phyloP scores from a whole-genome alignment of 1,139 yeast genomes.

The Geotrichum bryndzae region DNA sequence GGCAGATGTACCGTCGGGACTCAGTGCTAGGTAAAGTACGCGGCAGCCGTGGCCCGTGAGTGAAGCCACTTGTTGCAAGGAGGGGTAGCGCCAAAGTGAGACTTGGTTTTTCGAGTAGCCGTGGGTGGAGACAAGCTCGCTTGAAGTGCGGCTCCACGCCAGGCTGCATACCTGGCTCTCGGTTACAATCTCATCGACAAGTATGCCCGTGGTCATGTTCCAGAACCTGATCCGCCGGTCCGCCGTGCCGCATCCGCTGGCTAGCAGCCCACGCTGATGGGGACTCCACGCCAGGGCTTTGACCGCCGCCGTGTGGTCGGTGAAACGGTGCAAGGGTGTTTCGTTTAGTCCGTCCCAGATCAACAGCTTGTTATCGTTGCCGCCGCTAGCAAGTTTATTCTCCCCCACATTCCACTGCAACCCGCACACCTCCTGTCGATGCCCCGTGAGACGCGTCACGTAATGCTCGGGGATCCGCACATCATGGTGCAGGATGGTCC shows the following conservation, averaged over 20 bases:
- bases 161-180: constrained; percentile 95
- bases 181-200: constrained; percentile 74
- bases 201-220: constrained; percentile 78
- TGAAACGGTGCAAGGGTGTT: constrained; percentile 63
- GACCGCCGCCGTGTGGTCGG: constrained; percentile 90
- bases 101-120: constrained; percentile 90
- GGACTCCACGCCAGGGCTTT: constrained; percentile 98
- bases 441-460: constrained; percentile 54
- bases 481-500: constrained; percentile 80
- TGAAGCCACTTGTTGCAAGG: constrained; percentile 88
- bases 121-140: constrained; percentile 90
- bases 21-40: constrained; percentile 79
- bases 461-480: constrained; percentile 83
- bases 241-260: constrained; percentile 96
- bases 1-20: constrained; percentile 97
- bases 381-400: constrained; percentile 71
- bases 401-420: constrained; percentile 88
- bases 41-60: constrained; percentile 92
- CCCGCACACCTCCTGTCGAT: constrained; percentile 97
- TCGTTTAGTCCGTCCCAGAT: constrained; percentile 73
- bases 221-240: constrained; percentile 87
- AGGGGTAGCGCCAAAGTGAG: constrained; percentile 90
- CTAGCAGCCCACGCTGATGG: constrained; percentile 86
- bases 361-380: constrained; percentile 75
- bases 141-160: constrained; percentile 87